Percentiles rank a stretch among this genome's conserved stretches.
phyloP scores from a whole-genome alignment of 768 basidiomycete genomes.

The Polyporus arcularius region DNA sequence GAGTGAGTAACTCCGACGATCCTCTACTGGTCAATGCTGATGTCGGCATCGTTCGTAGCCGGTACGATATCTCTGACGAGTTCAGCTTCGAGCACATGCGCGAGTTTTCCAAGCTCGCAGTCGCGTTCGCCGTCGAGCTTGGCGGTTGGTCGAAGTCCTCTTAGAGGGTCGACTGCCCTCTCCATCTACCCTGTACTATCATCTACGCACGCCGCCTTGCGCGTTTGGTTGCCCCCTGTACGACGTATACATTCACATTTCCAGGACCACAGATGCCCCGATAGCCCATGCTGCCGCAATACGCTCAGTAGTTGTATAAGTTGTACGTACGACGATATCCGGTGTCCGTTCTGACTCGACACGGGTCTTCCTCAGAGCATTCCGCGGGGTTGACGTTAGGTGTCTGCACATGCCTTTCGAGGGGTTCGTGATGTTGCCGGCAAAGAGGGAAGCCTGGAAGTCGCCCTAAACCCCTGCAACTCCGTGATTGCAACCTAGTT shows the following conservation, averaged over 20 bases:
- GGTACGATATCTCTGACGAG: conserved; percentile 82
- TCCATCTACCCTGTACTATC: neutral
- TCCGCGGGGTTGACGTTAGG: conserved; percentile 11
- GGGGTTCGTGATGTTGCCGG: conserved; percentile 12
- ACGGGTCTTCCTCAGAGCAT: conserved; percentile 18
- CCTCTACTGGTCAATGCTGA: conserved; percentile 4
- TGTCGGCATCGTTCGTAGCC: conserved; percentile 44
- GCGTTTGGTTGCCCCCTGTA: neutral
- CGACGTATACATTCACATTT: neutral
- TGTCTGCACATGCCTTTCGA: conserved; percentile 9
- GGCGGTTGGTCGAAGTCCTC: conserved; percentile 42
- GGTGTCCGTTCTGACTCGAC: conserved; percentile 15
- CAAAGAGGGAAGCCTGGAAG: conserved; percentile 1
- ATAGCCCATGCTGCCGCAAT: conserved; percentile 8
- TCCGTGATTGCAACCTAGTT: too few relatives aligned
- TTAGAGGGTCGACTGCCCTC: conserved; percentile 6
- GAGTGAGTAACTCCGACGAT: conserved; percentile 57
- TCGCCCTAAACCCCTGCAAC: neutral
- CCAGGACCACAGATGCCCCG: conserved; percentile 9
- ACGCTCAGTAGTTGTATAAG: conserved; percentile 17
- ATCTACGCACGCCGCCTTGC: neutral
- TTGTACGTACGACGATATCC: conserved; percentile 22
- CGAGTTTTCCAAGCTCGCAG: conserved; percentile 59
- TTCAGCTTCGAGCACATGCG: conserved; percentile 91
- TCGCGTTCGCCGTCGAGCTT: conserved; percentile 53